Base-by-base conservation (phyloP, 441 rosid species). In the Erysimum pusillum region DNA sequence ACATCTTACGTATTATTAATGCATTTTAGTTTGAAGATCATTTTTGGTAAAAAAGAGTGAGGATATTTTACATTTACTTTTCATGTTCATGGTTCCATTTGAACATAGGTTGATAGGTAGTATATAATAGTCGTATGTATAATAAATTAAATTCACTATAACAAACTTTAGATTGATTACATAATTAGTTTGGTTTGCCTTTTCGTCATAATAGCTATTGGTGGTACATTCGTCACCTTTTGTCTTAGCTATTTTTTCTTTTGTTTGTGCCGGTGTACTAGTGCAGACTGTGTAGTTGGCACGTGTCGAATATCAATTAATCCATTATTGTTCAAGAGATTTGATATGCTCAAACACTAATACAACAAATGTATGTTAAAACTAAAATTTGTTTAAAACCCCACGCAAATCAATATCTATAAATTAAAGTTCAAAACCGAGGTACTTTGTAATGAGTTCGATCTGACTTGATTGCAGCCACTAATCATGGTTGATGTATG, bases 371-470 rank as follows among this genome's bases (percentile, higher is more conserved):
- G n/a, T n/a, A 60, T 11, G 46, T 60, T 66, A 51, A 36, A 46
- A 17, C 9, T 20, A 36, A 4, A 6, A 2, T 15, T 36, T 14
- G 22, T 38, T 14, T 25, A 0, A 62, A 67, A 10, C 49, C 49
- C 67, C 67, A 61, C 60, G 13, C 7, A 34, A 18, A 36, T 53
- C 36, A 60, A 48, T 59, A 13, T 13, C 15, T 34, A 58, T 18
- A 45, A 25, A 25, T 5, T 5, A 22, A 60, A 35, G 38, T 8
- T 60, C 2, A 46, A 48, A 71, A 71, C 17, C 53, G 51, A 59
- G 57, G 52, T 66, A 74, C 59, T 18, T 46, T 74, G 77, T 65
- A 35, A 65, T 45, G 59, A 53, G 63, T 65, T 74, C 41, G 22
- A 20, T 36, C 4, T 22, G 38, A 65, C 71, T 56, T 44, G 77